Percentiles rank a stretch among this genome's conserved stretches.
These are phyloP conservation scores for Ogataea degrootiae DNA, from an alignment of 805 yeast species.

Conservation along the genomic window DNA sequence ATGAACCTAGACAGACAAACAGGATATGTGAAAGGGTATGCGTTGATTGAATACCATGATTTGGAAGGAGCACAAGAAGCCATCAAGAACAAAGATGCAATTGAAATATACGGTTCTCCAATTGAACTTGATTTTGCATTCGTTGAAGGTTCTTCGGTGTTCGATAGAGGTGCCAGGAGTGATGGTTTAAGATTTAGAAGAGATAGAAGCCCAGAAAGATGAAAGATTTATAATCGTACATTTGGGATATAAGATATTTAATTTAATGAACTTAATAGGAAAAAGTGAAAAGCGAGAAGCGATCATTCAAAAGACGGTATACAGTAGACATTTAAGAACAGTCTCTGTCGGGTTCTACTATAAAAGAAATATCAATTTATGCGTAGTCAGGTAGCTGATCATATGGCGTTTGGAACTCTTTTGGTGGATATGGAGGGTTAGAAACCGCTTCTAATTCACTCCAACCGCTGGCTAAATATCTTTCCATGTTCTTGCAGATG, in stretches of 20 bases:
- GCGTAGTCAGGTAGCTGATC: conserved; percentile 14
- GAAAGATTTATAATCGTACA: background rate
- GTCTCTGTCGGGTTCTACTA: no score
- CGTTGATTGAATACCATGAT: conserved; percentile 32
- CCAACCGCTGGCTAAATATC: conserved; percentile 25
- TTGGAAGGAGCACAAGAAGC: conserved; percentile 33
- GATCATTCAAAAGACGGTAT: no score
- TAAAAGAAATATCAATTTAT: background rate
- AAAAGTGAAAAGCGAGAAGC: background rate
- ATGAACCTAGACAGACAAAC: conserved; percentile 39
- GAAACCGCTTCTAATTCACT: conserved; percentile 28
- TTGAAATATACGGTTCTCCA: conserved; percentile 30
- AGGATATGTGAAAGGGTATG: conserved; percentile 42
- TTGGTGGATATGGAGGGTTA: conserved; percentile 24
- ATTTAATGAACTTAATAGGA: background rate
- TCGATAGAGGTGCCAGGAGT: background rate
- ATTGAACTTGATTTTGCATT: conserved; percentile 36
- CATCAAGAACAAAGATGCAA: conserved; percentile 21
- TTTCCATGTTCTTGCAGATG: conserved; percentile 26
- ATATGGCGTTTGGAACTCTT: conserved; percentile 17
- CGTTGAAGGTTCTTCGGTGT: conserved; percentile 17
- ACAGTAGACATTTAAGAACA: no score
- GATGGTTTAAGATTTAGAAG: background rate
- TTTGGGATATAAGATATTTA: background rate
- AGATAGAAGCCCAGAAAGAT: background rate